Evolutionary conservation across 305 asterid genomes (phyloP).

Genomic region (Fraxinus albicans): DNA sequence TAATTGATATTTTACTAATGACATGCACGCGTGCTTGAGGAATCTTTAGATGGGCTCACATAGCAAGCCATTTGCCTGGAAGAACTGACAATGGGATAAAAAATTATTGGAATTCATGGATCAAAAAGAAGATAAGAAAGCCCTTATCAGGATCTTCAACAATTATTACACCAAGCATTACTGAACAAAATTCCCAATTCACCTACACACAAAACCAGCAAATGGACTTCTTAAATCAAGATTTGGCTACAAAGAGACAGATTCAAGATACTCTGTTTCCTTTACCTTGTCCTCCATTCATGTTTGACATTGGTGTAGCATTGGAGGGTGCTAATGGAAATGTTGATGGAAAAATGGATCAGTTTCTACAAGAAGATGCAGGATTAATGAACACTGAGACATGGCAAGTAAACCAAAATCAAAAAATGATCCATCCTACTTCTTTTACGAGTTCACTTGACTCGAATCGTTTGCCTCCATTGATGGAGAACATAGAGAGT

Average conservation of each 20-base stretch:
- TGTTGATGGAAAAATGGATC: conserved; percentile 18
- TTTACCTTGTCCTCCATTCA: conserved; percentile 52
- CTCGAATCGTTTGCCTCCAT: conserved; percentile 39
- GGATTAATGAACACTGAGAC: conserved; percentile 17
- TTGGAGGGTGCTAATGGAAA: conserved; percentile 26
- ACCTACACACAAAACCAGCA: conserved; percentile 32
- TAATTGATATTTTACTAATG: background rate
- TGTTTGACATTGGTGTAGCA: conserved; percentile 44
- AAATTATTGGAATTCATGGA: conserved; percentile 97
- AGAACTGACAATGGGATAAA: conserved; percentile 89
- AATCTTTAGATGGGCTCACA: conserved; percentile 79
- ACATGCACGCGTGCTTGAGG: background rate
- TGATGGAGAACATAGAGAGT: conserved; percentile 38
- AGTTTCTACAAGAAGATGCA: conserved; percentile 32
- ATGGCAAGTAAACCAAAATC: conserved; percentile 39
- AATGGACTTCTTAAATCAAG: conserved; percentile 44
- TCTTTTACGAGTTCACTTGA: conserved; percentile 19
- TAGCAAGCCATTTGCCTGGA: conserved; percentile 93
- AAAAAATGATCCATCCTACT: conserved; percentile 23
- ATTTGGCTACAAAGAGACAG: conserved; percentile 34
- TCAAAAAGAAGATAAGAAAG: conserved; percentile 70
- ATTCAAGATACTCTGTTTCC: conserved; percentile 39
- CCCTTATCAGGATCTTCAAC: conserved; percentile 38
- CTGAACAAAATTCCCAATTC: conserved; percentile 29
- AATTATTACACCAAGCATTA: conserved; percentile 7